phyloP scores from a whole-genome alignment of 345 rosid genomes.

The Murraya paniculata region DNA sequence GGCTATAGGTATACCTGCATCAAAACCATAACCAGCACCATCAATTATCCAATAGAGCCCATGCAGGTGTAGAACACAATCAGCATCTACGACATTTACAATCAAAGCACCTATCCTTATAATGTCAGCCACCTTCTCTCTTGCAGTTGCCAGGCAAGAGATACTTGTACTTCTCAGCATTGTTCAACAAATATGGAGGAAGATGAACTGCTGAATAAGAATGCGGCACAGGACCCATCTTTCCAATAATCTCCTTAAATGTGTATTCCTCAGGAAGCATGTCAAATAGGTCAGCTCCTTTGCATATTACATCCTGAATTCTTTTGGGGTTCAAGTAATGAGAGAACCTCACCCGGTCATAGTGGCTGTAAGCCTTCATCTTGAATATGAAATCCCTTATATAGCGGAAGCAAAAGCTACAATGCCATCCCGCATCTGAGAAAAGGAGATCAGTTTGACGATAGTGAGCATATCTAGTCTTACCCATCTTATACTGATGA shows the following conservation, averaged over 20 bases:
- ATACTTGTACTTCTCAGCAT: conserved; percentile 68
- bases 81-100: conserved; percentile 20
- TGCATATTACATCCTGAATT: conserved; percentile 84
- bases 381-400: conserved; percentile 78
- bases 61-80: conserved; percentile 18
- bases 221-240: conserved; percentile 76
- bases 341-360: conserved; percentile 80
- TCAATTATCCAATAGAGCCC: conserved; percentile 13
- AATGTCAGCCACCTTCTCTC: conserved; percentile 68
- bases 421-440: conserved; percentile 93
- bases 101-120: not conserved
- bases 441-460: conserved; percentile 69
- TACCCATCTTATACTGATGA: conserved; percentile 57
- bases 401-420: conserved; percentile 90
- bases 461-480: conserved; percentile 79
- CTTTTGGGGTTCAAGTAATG: conserved; percentile 76
- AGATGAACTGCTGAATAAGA: conserved; percentile 83
- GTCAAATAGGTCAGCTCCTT: conserved; percentile 75
- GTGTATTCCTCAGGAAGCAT: conserved; percentile 95
- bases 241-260: conserved; percentile 83
- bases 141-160: conserved; percentile 86
- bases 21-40: conserved; percentile 16
- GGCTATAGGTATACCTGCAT: conserved; percentile 15
- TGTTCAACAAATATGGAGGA: conserved; percentile 59
- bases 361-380: conserved; percentile 97